Conservation (phyloP, 78 protist species). For the Speleostelium caveatum region DNA sequence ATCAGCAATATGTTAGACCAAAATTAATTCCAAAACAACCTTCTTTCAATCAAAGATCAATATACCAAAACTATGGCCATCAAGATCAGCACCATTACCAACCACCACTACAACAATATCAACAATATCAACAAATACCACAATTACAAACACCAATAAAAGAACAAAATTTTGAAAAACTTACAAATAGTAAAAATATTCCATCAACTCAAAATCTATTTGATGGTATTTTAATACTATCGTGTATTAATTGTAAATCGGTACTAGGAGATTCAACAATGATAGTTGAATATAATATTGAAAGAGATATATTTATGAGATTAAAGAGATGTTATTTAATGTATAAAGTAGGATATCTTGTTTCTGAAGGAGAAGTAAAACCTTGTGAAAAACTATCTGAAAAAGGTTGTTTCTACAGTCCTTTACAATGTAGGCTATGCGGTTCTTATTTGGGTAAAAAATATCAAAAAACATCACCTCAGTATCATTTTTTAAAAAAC, state of each 20-base stretch:
- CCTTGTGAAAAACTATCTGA: not conserved
- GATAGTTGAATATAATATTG: not conserved
- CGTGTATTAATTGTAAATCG: not conserved
- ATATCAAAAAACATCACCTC: not conserved
- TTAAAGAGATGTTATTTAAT: not conserved
- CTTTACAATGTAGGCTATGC: not conserved
- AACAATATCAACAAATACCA: too few relatives aligned
- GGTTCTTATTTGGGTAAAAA: not conserved
- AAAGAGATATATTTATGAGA: not conserved
- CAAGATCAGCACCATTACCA: too few relatives aligned
- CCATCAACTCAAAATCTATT: not conserved
- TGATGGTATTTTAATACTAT: not conserved
- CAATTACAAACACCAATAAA: too few relatives aligned
- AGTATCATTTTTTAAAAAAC: not conserved
- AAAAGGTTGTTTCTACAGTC: not conserved
- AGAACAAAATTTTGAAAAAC: too few relatives aligned
- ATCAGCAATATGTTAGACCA: too few relatives aligned
- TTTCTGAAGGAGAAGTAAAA: not conserved
- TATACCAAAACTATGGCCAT: too few relatives aligned
- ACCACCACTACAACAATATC: too few relatives aligned
- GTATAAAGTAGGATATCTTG: not conserved
- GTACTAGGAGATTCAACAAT: conserved; percentile 4
- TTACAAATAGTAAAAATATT: too few relatives aligned
- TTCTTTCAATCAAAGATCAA: too few relatives aligned
- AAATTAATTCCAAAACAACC: too few relatives aligned